Evolutionary conservation across 2,329 filamentous ascomycete genomes (phyloP).

Genomic region (Trichophyton rubrum): DNA sequence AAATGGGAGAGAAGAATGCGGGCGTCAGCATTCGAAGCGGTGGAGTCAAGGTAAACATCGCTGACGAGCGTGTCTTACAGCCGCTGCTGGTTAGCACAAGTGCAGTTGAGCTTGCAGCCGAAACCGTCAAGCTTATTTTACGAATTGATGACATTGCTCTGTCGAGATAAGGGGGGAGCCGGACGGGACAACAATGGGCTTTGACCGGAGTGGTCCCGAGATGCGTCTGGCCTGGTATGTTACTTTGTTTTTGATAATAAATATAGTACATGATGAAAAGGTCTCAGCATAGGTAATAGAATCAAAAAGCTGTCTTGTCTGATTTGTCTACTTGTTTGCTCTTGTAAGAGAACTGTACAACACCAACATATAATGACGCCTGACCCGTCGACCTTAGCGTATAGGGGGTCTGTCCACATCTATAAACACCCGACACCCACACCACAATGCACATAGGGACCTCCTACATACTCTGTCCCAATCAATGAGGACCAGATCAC

Average conservation of each 20-base stretch:
- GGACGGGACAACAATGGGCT: neutral
- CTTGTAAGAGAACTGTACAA: neutral
- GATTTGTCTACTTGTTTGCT: neutral
- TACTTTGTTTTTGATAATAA: constrained; percentile 4
- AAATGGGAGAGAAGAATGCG: constrained; percentile 87
- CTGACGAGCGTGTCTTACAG: constrained; percentile 92
- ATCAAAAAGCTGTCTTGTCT: constrained; percentile 1
- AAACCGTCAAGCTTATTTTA: constrained; percentile 94
- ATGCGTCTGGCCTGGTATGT: neutral
- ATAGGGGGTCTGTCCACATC: neutral
- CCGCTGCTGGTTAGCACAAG: constrained; percentile 93
- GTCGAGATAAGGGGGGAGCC: constrained; percentile 25
- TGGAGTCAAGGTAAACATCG: constrained; percentile 92
- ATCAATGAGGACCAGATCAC: no score
- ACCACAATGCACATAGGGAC: no score
- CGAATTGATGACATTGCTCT: constrained; percentile 56
- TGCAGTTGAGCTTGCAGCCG: constrained; percentile 88
- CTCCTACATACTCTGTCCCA: no score
- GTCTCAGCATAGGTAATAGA: constrained; percentile 3
- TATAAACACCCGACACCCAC: neutral
- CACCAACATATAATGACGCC: neutral
- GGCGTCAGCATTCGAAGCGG: constrained; percentile 97
- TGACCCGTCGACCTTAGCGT: neutral
- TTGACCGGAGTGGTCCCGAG: neutral
- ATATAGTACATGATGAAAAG: constrained; percentile 5